Base-by-base conservation (phyloP, 495 filamentous ascomycete genomes). In the Xylaria cubensis region DNA sequence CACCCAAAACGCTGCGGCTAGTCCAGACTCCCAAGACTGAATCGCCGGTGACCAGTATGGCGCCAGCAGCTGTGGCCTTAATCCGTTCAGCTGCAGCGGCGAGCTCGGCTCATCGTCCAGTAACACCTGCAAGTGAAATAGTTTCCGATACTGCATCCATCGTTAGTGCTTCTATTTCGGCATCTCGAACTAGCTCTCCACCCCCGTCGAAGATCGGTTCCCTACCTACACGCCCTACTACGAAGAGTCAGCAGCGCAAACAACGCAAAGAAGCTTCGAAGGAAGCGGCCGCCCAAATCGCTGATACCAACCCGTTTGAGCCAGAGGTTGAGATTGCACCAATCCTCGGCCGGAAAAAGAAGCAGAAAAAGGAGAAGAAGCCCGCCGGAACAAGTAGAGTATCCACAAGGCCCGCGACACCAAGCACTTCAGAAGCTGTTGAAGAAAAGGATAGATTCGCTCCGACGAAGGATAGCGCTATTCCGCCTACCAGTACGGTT, bases 221-320 rank as follows among this genome's bases (percentile, higher is more conserved):
- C 48, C 93, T 94, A 1, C 92, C 94, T 32, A 86, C 93, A 0
- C 86, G 92, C 50, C 81, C 86, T n/a, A 93, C 93, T 75, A 94
- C 94, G 19, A 99, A 98, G 85, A 95, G 90, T 74, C 93, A 97
- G 76, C 86, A 90, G 72, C 97, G 95, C 80, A 98, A 97, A 79
- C 93, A 97, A 74, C 86, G 94, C 58, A 91, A 93, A 78, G 90
- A 92, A 75, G 86, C 84, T 42, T 85, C 89, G 74, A 92, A 93
- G 72, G 88, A 90, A 68, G 85, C 86, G 26, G 77, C 82, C 9
- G 81, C 84, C 17, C 75, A 81, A 56, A 84, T 91, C 70, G 80
- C 85, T 7, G 82, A 85, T 51, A 76, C 82, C 15, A 86, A 89
- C 71, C 91, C 93, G 72, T 81, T 85, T 5, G 85, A 88, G 63